phyloP scores from a whole-genome alignment of 176 grass and related monocot genomes.

The Tillandsia fasciculata region DNA sequence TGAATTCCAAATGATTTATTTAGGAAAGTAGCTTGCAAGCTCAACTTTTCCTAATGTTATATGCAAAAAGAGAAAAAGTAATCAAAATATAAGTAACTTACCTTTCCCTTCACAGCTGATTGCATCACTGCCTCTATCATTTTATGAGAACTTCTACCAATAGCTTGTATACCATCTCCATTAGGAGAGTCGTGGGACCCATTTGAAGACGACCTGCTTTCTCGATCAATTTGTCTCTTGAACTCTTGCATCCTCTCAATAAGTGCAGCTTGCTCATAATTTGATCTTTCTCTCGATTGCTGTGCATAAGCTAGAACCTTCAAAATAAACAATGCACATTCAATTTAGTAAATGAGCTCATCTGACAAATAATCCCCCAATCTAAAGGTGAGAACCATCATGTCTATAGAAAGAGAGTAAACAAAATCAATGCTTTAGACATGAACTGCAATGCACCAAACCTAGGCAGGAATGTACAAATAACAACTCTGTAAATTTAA shows the following conservation, averaged over 20 bases:
- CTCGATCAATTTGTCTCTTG: constrained; percentile 91
- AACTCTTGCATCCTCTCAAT: constrained; percentile 97
- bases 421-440: neutral
- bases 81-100: constrained; percentile 23
- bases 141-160: constrained; percentile 97
- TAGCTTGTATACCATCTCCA: constrained; percentile 95
- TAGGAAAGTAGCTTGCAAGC: neutral
- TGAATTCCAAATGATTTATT: no score
- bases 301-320: constrained; percentile 93
- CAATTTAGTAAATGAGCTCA: neutral
- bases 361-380: no score
- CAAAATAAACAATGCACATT: neutral
- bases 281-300: constrained; percentile 96
- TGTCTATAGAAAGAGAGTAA: neutral
- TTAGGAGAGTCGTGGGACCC: constrained; percentile 62
- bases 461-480: no score
- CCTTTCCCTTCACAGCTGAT: constrained; percentile 84
- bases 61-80: neutral
- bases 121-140: constrained; percentile 98
- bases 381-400: neutral
- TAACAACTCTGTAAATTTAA: neutral
- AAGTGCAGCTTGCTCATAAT: constrained; percentile 85
- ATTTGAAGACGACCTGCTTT: constrained; percentile 79
- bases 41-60: neutral
- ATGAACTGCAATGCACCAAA: neutral